These are phyloP conservation scores for Calonectria crousiana DNA, from an alignment of 2,329 filamentous ascomycete species.

Conservation along the genomic window DNA sequence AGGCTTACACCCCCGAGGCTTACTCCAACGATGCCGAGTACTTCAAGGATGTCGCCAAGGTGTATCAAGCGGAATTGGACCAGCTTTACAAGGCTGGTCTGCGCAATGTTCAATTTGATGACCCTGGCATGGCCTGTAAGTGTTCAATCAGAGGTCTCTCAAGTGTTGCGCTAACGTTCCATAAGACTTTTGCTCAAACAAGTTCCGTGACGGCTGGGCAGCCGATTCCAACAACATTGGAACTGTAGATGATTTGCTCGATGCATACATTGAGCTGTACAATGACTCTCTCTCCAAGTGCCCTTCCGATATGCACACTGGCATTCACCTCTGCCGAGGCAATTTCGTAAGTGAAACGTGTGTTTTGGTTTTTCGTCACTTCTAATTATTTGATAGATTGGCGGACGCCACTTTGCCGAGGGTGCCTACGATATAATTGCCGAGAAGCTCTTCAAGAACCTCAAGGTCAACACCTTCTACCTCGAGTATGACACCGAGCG, in stretches of 20 bases:
- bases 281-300: conserved; percentile 76
- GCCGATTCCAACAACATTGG: conserved; percentile 76
- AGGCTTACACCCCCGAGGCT: conserved; percentile 42
- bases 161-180: conserved; percentile 11
- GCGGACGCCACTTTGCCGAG: conserved; percentile 74
- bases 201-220: conserved; percentile 78
- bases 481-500: conserved; percentile 77
- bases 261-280: conserved; percentile 82
- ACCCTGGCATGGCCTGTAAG: conserved; percentile 76
- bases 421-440: conserved; percentile 77
- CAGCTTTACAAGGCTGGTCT: conserved; percentile 72
- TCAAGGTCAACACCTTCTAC: conserved; percentile 76
- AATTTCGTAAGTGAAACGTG: conserved; percentile 61
- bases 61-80: conserved; percentile 73
- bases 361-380: neutral
- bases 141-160: conserved; percentile 4
- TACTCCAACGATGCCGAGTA: conserved; percentile 60
- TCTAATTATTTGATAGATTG: conserved; percentile 51
- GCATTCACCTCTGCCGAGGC: conserved; percentile 79
- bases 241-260: conserved; percentile 76
- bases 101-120: conserved; percentile 76
- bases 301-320: conserved; percentile 79
- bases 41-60: conserved; percentile 74
- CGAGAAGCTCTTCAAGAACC: conserved; percentile 72
- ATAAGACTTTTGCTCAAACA: conserved; percentile 79